Conservation (phyloP, 208 protist genomes). For the Leishmania arabica region DNA sequence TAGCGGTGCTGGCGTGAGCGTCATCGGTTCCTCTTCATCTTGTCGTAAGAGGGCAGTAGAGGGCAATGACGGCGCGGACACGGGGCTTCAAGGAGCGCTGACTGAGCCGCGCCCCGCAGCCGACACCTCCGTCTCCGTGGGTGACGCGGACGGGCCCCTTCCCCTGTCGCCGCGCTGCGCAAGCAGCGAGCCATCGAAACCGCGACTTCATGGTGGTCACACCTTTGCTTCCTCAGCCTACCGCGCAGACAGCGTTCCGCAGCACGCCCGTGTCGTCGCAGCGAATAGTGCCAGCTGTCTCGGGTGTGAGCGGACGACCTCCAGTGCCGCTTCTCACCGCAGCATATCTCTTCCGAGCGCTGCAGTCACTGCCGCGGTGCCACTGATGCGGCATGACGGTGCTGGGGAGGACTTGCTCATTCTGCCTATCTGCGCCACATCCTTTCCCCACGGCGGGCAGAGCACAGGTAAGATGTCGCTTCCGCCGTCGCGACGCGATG, state of each 20-base stretch:
- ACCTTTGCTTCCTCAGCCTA: background rate
- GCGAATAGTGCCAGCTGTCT: background rate
- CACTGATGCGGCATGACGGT: background rate
- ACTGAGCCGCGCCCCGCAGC: background rate
- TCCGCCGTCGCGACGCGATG: background rate
- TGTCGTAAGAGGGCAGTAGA: background rate
- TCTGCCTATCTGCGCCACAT: background rate
- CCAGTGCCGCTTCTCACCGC: background rate
- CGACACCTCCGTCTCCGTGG: slow-evolving; percentile 3
- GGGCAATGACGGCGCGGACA: background rate
- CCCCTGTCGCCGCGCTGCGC: background rate
- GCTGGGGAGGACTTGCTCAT: background rate
- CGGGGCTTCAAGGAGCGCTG: background rate
- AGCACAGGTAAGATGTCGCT: background rate
- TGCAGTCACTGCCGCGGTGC: background rate
- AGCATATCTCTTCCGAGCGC: background rate
- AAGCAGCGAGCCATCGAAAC: background rate
- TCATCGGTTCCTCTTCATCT: background rate
- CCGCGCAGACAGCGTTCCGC: background rate
- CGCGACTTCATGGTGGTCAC: background rate
- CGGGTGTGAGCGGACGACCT: background rate
- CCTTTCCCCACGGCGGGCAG: background rate
- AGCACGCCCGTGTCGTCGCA: background rate
- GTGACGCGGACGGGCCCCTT: background rate
- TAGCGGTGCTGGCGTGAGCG: background rate